A percentile compares a stretch with the other conserved stretches of the same genome.
phyloP scores from a whole-genome alignment of 768 basidiomycete genomes.

The Podaxis rugospora region DNA sequence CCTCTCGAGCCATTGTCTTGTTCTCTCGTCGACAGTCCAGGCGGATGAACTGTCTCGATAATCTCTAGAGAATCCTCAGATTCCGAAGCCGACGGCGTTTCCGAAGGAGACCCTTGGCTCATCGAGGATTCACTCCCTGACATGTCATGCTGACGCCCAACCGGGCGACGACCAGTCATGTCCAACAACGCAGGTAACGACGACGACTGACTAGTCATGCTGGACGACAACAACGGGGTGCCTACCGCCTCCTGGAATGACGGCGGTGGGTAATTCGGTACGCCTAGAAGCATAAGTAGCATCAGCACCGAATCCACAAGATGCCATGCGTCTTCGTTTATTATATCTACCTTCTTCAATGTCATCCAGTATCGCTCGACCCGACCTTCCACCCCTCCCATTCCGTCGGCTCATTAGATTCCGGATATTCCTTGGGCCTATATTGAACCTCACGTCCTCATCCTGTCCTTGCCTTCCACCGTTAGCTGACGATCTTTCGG shows the following conservation, averaged over 20 bases:
- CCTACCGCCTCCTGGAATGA: conserved; percentile 69
- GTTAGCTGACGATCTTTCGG: conserved; percentile 16
- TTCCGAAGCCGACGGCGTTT: conserved; percentile 31
- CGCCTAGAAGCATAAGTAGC: conserved; percentile 21
- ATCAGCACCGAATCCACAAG: conserved; percentile 5
- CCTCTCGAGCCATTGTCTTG: conserved; percentile 26
- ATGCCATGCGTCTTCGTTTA: neutral
- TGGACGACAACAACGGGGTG: conserved; percentile 32
- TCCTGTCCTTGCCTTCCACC: conserved; percentile 20
- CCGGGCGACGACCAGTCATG: neutral
- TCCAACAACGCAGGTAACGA: conserved; percentile 16
- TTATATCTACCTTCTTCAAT: conserved; percentile 19
- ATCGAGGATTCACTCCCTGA: neutral
- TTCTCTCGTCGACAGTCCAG: conserved; percentile 35
- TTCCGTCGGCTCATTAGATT: conserved; percentile 21
- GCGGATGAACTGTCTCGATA: conserved; percentile 36
- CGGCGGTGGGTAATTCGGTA: conserved; percentile 71
- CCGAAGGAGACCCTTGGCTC: neutral
- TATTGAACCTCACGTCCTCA: conserved; percentile 47
- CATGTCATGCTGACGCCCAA: conserved; percentile 7
- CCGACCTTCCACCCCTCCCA: conserved; percentile 20
- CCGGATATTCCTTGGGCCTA: conserved; percentile 30
- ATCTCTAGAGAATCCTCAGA: conserved; percentile 53
- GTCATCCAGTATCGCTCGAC: conserved; percentile 23
- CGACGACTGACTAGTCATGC: conserved; percentile 12